A percentile compares a stretch with the other conserved stretches of the same genome.
These are phyloP conservation scores for Scleroderma bovista DNA, from an alignment of 768 basidiomycete species.

Conservation along the genomic window DNA sequence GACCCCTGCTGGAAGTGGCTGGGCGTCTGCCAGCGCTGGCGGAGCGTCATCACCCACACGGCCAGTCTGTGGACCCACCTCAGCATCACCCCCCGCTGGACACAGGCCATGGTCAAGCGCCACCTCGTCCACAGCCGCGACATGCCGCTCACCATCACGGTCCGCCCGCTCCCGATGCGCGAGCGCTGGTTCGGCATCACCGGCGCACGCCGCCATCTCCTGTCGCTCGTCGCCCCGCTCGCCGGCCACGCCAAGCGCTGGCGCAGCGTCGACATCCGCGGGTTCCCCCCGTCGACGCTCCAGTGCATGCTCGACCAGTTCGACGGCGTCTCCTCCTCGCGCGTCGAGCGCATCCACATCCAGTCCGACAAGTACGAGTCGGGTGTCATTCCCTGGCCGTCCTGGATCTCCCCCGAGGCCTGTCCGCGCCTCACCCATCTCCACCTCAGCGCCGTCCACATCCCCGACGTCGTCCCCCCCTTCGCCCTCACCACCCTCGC, in stretches of 20 bases:
- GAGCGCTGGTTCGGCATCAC: neutral
- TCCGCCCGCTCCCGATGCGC: neutral
- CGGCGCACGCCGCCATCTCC: neutral
- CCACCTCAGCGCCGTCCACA: conserved; percentile 1
- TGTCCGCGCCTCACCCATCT: neutral
- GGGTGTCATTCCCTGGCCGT: neutral
- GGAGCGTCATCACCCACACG: neutral
- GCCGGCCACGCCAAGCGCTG: neutral
- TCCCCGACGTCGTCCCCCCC: conserved; percentile 13
- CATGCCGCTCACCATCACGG: neutral
- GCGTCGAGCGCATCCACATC: neutral
- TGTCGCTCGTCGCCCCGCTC: conserved; percentile 1
- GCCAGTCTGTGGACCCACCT: conserved; percentile 1
- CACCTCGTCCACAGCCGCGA: conserved; percentile 1
- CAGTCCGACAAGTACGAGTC: neutral
- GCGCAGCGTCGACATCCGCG: conserved; percentile 3
- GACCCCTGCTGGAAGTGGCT: conserved; percentile 6
- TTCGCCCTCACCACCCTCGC: conserved; percentile 6
- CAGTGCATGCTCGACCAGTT: neutral
- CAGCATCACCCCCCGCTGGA: conserved; percentile 1
- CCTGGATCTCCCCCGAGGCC: neutral
- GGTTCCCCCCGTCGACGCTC: neutral
- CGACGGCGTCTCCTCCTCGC: neutral
- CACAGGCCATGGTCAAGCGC: neutral
- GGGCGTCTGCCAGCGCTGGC: conserved; percentile 1